Evolutionary conservation across 176 grass and related monocot species (phyloP), one percentile per base, ranked within the genome.

Genomic region (Miscanthus lutarioriparius): DNA sequence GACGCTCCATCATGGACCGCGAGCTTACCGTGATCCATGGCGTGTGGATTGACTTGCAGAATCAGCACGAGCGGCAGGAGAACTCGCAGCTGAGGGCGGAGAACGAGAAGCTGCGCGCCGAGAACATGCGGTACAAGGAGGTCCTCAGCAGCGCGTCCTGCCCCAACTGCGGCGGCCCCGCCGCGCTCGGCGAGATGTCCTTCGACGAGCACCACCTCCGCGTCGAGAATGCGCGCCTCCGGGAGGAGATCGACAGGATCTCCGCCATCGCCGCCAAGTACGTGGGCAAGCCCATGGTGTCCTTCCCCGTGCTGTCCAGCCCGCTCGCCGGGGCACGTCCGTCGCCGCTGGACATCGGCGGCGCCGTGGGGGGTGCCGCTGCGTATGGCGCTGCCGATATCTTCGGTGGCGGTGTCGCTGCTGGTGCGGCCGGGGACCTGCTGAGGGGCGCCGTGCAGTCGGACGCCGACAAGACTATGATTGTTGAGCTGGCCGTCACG

Each of bases 241-340:
- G 79, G 28, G 92, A 94, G 23, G 92, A 94, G 91, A 96, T 99
- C 75, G 97, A 99, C 82, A 81, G 97, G 82, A 94, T 99, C 82
- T 99, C 97, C 1, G 86, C 91, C 22, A 99, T 99, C 53, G 97
- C 97, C 0, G 97, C 97, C 4, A 99, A 99, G 90, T 99, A 99
- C 70, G 93, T 99, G 0, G 93, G 93, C 64, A 99, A 96, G 86
- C 97, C 97, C 43, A 85, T 96, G 89, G 87, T 91, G 44, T 85
- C 91, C 9, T 96, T 94, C 77, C 93, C 93, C 8, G 88, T 95
- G 32, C 88, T 98, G 15, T 95, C 96, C 48, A 90, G 80, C 74
- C 87, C 91, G 0, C 59, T 91, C 16, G 67, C 85, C 3, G 27
- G 85, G 0, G 84, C 87, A 2, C 89, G 88, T 17, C 40, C 39